A percentile compares a stretch with the other conserved stretches of the same genome.
These are phyloP conservation scores for Cardamine chenopodiifolia DNA, from an alignment of 345 rosid species.

Conservation along the genomic window DNA sequence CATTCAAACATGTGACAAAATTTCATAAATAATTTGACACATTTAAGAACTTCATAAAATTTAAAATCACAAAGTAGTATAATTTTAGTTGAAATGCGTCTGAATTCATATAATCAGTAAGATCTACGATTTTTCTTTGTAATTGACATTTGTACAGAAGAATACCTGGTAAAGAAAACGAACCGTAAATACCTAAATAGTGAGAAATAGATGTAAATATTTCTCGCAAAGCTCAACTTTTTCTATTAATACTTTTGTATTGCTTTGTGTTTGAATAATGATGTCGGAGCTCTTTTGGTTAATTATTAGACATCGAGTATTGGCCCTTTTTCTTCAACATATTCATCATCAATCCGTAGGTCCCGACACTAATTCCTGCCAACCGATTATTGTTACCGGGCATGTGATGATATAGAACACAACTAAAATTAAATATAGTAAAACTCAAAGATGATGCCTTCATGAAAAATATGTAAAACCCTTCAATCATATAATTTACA, in stretches of 20 bases:
- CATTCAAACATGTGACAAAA: not conserved
- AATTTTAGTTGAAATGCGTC: not conserved
- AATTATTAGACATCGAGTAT: conserved; percentile 15
- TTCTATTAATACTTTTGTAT: not conserved
- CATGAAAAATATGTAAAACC: not conserved
- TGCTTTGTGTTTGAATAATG: conserved; percentile 19
- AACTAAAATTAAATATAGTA: not conserved
- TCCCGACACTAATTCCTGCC: conserved; percentile 33
- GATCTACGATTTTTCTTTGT: not conserved
- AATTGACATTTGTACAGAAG: not conserved
- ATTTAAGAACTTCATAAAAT: not conserved
- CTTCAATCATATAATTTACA: not conserved
- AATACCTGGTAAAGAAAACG: not conserved
- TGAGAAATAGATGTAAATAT: conserved; percentile 2
- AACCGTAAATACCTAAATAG: not conserved
- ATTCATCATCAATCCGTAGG: conserved; percentile 27
- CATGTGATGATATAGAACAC: conserved; percentile 6
- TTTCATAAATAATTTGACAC: not conserved
- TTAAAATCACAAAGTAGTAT: not conserved
- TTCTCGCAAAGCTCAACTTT: not conserved
- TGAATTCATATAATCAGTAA: not conserved
- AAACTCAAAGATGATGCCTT: not conserved
- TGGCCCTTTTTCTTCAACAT: conserved; percentile 20
- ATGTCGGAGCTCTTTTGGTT: conserved; percentile 21
- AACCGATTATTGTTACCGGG: not conserved